Evolutionary conservation across 192 early-diverging fungal genomes (phyloP).

Genomic region (Coemansia sp.): DNA sequence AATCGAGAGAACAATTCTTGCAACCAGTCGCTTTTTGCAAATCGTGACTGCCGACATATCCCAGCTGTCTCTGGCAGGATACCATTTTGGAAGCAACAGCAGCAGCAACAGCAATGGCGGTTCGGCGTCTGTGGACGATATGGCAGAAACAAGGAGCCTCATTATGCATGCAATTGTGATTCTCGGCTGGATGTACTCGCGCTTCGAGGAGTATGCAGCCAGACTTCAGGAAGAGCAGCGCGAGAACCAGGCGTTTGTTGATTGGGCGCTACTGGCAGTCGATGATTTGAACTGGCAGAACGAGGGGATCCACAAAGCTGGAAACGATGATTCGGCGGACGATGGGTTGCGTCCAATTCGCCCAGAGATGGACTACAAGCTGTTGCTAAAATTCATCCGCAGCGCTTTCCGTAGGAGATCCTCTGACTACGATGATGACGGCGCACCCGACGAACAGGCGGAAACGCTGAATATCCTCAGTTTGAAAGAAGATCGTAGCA

Average conservation of each 20-base stretch:
- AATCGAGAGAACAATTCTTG: slow-evolving; percentile 30
- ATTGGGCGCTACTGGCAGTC: slow-evolving; percentile 40
- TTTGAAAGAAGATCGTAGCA: neutral
- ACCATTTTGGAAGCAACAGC: neutral
- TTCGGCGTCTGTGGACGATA: neutral
- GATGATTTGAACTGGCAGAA: slow-evolving; percentile 49
- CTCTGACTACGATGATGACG: no score
- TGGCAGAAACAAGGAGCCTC: neutral
- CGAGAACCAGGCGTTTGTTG: slow-evolving; percentile 44
- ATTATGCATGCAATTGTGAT: slow-evolving; percentile 27
- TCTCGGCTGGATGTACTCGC: slow-evolving; percentile 34
- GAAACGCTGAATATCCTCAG: slow-evolving; percentile 7
- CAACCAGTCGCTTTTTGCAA: slow-evolving; percentile 16
- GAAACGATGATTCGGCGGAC: slow-evolving; percentile 18
- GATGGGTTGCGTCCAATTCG: slow-evolving; percentile 38
- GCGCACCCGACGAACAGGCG: neutral
- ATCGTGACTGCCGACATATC: slow-evolving; percentile 4
- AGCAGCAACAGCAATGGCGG: neutral
- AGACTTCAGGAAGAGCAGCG: slow-evolving; percentile 31
- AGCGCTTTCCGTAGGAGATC: slow-evolving; percentile 20
- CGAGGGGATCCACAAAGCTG: slow-evolving; percentile 29
- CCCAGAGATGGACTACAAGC: slow-evolving; percentile 34
- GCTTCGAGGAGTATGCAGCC: slow-evolving; percentile 26
- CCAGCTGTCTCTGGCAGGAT: slow-evolving; percentile 3
- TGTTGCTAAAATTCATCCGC: slow-evolving; percentile 34